These are phyloP conservation scores for Ceriops tagal DNA, from an alignment of 345 rosid species.

Conservation along the genomic window DNA sequence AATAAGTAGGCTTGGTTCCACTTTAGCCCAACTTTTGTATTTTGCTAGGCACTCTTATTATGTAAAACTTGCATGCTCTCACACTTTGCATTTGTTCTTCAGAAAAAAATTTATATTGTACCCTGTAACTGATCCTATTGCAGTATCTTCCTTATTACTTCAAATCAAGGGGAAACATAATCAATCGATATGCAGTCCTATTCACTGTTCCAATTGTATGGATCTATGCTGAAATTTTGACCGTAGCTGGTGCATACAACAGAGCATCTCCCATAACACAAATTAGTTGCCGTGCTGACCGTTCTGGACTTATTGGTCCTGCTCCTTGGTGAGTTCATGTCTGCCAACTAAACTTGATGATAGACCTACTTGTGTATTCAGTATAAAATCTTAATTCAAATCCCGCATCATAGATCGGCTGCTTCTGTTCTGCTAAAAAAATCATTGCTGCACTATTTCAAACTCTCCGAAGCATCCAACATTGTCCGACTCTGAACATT, in stretches of 20 bases:
- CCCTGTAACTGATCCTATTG: conserved; percentile 11
- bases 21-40: no score
- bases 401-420: background rate
- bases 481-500: no score
- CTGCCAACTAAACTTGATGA: background rate
- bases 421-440: no score
- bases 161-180: conserved; percentile 38
- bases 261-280: conserved; percentile 55
- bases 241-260: conserved; percentile 75
- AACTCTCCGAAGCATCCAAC: no score
- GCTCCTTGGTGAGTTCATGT: conserved; percentile 65
- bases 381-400: background rate
- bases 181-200: conserved; percentile 57
- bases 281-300: conserved; percentile 74
- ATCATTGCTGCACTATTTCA: no score
- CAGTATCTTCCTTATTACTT: conserved; percentile 65
- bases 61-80: no score
- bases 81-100: no score
- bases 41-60: no score
- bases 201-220: conserved; percentile 54
- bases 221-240: conserved; percentile 76
- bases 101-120: background rate
- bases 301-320: conserved; percentile 74
- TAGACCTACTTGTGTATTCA: background rate
- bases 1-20: no score